Percentiles rank a stretch among this genome's conserved stretches.
Conservation (phyloP, 192 early-diverging fungal species). For the Entomortierella parvispora region DNA sequence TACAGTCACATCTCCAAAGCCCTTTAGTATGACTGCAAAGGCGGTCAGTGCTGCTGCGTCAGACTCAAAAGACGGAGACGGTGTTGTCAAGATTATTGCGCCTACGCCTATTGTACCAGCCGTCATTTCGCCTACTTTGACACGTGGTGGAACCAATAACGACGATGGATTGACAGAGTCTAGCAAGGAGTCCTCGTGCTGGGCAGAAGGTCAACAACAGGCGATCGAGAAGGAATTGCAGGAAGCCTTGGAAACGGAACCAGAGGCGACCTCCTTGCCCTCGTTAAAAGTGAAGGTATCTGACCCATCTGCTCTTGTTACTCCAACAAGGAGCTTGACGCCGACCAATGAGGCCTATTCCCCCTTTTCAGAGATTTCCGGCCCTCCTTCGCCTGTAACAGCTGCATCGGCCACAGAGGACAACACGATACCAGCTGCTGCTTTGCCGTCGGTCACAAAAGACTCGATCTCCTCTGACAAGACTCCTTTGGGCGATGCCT, state of each 20-base stretch:
- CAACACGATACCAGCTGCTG: background rate
- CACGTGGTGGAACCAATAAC: conserved; percentile 8
- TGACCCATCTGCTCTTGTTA: background rate
- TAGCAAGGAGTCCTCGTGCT: background rate
- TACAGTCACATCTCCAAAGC: background rate
- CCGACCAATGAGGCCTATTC: conserved; percentile 35
- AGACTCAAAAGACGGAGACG: background rate
- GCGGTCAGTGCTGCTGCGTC: background rate
- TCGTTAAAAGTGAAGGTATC: background rate
- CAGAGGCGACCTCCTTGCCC: background rate
- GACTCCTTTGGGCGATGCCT: no score
- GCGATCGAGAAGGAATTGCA: conserved; percentile 42
- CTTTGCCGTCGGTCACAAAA: background rate
- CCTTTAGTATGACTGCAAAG: background rate
- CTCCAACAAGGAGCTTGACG: conserved; percentile 18
- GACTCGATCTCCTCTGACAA: no score
- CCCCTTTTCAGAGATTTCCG: conserved; percentile 42
- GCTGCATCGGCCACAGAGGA: conserved; percentile 1
- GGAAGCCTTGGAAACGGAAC: conserved; percentile 29
- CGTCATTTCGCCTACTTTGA: conserved; percentile 23
- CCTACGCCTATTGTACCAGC: conserved; percentile 15
- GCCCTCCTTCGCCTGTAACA: conserved; percentile 22
- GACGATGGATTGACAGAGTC: background rate
- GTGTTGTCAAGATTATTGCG: conserved; percentile 4
- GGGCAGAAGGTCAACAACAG: conserved; percentile 21